phyloP scores from a whole-genome alignment of 352 stramenopile genomes.

The Phytopythium delawarense region DNA sequence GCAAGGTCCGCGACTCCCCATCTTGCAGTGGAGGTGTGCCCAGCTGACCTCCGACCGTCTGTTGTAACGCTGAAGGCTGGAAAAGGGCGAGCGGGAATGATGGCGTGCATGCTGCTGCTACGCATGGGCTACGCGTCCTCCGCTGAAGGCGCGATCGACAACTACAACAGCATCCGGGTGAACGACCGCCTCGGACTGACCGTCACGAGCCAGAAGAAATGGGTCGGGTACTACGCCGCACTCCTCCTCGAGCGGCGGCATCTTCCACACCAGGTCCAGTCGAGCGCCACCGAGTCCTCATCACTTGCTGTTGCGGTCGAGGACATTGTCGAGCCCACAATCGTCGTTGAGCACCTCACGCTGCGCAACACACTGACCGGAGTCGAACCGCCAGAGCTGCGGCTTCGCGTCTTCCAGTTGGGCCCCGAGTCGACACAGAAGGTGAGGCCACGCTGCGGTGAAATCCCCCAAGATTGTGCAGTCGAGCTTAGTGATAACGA shows the following conservation, averaged over 20 bases:
- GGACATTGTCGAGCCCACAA: constrained; percentile 18
- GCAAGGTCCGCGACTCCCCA: constrained; percentile 37
- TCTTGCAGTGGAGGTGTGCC: neutral
- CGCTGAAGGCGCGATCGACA: constrained; percentile 46
- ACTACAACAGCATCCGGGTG: constrained; percentile 65
- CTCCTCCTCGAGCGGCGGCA: constrained; percentile 10
- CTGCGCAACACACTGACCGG: constrained; percentile 43
- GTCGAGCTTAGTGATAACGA: neutral
- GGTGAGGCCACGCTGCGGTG: neutral
- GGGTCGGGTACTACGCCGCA: constrained; percentile 62
- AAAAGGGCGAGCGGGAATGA: constrained; percentile 75
- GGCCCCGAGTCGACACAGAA: constrained; percentile 21
- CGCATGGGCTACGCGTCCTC: constrained; percentile 51
- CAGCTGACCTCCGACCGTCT: neutral
- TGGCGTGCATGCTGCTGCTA: constrained; percentile 70
- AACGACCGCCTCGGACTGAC: constrained; percentile 53
- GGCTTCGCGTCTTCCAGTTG: constrained; percentile 46
- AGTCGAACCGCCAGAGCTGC: constrained; percentile 27
- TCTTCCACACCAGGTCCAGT: neutral
- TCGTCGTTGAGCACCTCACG: constrained; percentile 30
- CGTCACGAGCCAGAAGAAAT: constrained; percentile 66
- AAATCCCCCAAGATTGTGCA: neutral
- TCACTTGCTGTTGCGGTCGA: neutral
- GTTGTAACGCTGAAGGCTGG: constrained; percentile 28
- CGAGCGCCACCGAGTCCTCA: neutral